Base-by-base conservation (phyloP, 768 basidiomycete genomes). In the Baorangia bicolor region DNA sequence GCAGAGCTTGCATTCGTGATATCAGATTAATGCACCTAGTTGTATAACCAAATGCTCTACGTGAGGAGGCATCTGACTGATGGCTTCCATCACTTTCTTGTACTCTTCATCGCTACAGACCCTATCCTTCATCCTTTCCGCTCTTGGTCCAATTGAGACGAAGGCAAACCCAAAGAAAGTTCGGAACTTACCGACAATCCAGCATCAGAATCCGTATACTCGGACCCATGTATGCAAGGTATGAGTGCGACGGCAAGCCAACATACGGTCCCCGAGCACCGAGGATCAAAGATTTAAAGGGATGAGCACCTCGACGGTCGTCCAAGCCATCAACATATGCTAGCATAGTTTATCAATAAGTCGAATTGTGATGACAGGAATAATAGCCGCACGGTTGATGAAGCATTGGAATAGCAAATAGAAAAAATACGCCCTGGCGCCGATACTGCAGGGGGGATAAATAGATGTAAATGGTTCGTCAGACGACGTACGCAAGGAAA, bases 381-480 rank as follows among this genome's bases (percentile, higher is more conserved):
- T 20, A 21, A 54, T 48, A 28, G 14, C 49, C 81, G 50, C 62
- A 90, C 90, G 82, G 59, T 88, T 87, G 63, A 90, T 84, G 70
- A 95, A 95, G 62, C 90, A 92, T 63, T 99, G 96, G 78, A 99
- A 98, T 1, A 99, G 78, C 21, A 96, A 77, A 74, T 86, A 99
- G 77, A 86, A 95, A 70, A 95, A 95, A 73, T 94, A 97, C 21
- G 87, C 92, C 60, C 90, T 77, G 1, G 84, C 73, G 7, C 95
- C 96, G 51, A 98, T 90, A 9, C 88, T 92, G 56, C 42, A 21
- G 5, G 30, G 25, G 2, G 33, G n/a, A 25, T 55, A 0, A 60
- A 33, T 51, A 11, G 4, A 28, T 14, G 20, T 11, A 48, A 20
- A 39, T 12, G 13, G 5, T 13, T 39, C 7, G 5, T 10, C 20